Evolutionary conservation across 495 filamentous ascomycete species (phyloP).

Genomic region (Viridothelium virens): DNA sequence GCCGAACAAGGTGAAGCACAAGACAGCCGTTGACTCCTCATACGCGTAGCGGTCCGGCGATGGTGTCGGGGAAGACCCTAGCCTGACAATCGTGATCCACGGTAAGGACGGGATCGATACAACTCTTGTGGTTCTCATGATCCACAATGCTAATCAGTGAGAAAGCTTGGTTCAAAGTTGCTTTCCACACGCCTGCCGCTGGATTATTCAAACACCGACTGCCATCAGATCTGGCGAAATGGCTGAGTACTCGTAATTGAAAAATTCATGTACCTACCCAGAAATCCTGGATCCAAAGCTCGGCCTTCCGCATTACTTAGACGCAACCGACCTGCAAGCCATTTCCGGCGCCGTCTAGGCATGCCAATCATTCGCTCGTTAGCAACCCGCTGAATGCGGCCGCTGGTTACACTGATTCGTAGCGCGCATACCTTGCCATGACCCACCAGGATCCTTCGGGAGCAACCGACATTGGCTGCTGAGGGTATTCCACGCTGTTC

Average conservation of each 20-base stretch:
- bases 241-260: background rate
- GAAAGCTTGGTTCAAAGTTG: background rate
- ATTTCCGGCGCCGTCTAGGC: conserved; percentile 1
- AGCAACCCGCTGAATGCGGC: conserved; percentile 6
- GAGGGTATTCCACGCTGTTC: background rate
- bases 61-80: background rate
- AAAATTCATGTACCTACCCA: conserved; percentile 5
- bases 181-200: background rate
- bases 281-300: background rate
- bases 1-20: background rate
- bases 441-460: background rate
- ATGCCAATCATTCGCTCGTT: conserved; percentile 6
- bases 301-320: conserved; percentile 5
- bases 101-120: background rate
- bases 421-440: conserved; percentile 3
- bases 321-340: conserved; percentile 10
- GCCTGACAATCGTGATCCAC: background rate
- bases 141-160: background rate
- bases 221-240: background rate
- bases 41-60: background rate
- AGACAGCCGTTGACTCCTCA: background rate
- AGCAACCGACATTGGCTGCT: conserved; percentile 2
- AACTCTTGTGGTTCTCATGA: background rate
- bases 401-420: conserved; percentile 1
- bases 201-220: background rate